A percentile compares a stretch with the other conserved stretches of the same genome.
Evolutionary conservation across 495 filamentous ascomycete genomes (phyloP).

Genomic region (Penicillium goetzii): DNA sequence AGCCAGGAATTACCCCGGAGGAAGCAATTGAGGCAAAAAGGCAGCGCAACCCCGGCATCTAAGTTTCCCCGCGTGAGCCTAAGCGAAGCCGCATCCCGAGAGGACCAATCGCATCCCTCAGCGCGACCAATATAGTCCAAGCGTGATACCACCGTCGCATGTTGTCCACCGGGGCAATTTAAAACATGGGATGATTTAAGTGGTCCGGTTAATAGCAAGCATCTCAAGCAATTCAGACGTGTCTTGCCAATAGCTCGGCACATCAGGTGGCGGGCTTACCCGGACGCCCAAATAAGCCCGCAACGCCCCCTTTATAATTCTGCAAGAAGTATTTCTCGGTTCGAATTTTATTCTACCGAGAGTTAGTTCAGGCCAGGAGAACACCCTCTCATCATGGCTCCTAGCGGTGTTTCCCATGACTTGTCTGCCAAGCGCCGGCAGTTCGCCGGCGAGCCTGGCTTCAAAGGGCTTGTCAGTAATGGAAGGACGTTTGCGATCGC

Average conservation of each 20-base stretch:
- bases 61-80: slow-evolving; percentile 4
- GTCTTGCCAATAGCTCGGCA: background rate
- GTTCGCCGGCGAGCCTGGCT: slow-evolving; percentile 20
- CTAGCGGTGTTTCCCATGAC: slow-evolving; percentile 3
- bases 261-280: slow-evolving; percentile 3
- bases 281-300: background rate
- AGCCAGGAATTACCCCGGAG: background rate
- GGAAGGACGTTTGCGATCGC: slow-evolving; percentile 18
- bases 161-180: slow-evolving; percentile 1
- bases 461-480: slow-evolving; percentile 21
- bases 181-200: background rate
- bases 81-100: background rate
- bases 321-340: background rate
- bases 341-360: background rate
- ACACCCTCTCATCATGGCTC: background rate
- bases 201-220: slow-evolving; percentile 10
- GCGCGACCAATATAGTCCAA: background rate
- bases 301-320: background rate
- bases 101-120: background rate
- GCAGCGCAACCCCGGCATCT: background rate
- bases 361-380: background rate
- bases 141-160: slow-evolving; percentile 2
- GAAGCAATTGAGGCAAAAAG: slow-evolving; percentile 9
- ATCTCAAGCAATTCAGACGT: background rate
- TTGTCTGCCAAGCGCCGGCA: slow-evolving; percentile 13